Evolutionary conservation across 2,329 filamentous ascomycete species (phyloP), one percentile per base, ranked within the genome.

Genomic region (Pyrenophora graminea): DNA sequence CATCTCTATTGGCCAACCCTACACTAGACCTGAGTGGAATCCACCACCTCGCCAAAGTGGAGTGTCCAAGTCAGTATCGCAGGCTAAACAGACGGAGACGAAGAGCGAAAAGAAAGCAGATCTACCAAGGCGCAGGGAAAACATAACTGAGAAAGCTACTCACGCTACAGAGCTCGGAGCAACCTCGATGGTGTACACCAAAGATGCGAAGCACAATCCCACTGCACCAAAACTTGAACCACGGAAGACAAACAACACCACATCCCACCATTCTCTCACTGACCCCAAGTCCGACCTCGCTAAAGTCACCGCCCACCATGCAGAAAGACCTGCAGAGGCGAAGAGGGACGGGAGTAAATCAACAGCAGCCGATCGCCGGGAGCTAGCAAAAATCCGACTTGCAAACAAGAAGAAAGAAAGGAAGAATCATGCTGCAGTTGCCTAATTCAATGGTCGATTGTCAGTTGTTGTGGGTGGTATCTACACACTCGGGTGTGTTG

Each of bases 391-490:
- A 37, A 55, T 54, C 39, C 52, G 68, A 13, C 56, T 71, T 6
- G 56, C 53, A 39, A 64, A 65, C 45, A 59, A 62, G 51, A 72
- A 61, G 58, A 62, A 58, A 49, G 49, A 63, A 53, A 67, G 56
- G 51, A 64, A 64, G 42, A 54, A 56, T 18, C 51, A 39, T 21
- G 48, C 55, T 21, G 39, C 34, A n/a, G 44, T 44, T 15, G 44
- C 25, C 37, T 25, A 37, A 17, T 37, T 17, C 31, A 39, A 18
- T 31, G 18, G 12, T 40, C 33, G 1, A 21, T 7, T n/a, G 8
- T n/a, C n/a, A 6, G 15, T 40, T 45, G 50, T 13, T 32, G 45
- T 41, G 42, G 32, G 4, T 17, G 23, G 17, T 9, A 19, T 10
- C 13, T 25, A 21, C 19, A 42, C 21, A 39, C 10, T 34, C 15